These are phyloP conservation scores for Colletotrichum siamense DNA, from an alignment of 2,329 filamentous ascomycete species.

Conservation along the genomic window DNA sequence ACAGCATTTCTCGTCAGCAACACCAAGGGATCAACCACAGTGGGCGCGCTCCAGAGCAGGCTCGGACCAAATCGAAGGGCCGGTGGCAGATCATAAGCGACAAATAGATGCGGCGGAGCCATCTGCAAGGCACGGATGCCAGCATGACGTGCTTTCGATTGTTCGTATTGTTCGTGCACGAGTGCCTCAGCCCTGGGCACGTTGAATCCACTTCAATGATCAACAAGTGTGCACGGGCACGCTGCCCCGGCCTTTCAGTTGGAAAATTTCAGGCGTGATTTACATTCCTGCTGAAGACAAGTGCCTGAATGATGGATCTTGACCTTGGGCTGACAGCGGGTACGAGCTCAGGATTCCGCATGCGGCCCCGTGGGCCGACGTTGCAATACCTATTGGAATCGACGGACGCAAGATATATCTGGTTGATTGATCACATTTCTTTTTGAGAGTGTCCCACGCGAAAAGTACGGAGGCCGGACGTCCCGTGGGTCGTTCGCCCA, in stretches of 20 bases:
- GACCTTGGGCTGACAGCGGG: not conserved
- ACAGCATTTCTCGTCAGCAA: not conserved
- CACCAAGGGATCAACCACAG: not conserved
- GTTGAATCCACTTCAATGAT: not conserved
- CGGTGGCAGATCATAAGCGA: not conserved
- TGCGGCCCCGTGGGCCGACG: not conserved
- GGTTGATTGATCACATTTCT: not conserved
- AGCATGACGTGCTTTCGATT: not conserved
- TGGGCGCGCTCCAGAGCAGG: not conserved
- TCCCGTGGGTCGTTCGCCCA: not conserved
- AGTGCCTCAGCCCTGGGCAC: not conserved
- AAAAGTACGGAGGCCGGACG: not conserved
- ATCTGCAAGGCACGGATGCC: not conserved
- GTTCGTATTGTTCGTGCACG: not conserved
- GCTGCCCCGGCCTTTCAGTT: not conserved
- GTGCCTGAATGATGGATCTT: not conserved
- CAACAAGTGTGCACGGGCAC: not conserved
- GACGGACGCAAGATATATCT: not conserved
- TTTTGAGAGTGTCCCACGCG: not conserved
- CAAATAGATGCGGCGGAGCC: not conserved
- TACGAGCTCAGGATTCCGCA: not conserved
- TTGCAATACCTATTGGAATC: not conserved
- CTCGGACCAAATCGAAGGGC: not conserved
- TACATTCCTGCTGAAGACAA: not conserved
- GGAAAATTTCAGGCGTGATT: not conserved